Evolutionary conservation across 148 eudicot genomes (phyloP).

Genomic region (Tetragonia tetragonoides): DNA sequence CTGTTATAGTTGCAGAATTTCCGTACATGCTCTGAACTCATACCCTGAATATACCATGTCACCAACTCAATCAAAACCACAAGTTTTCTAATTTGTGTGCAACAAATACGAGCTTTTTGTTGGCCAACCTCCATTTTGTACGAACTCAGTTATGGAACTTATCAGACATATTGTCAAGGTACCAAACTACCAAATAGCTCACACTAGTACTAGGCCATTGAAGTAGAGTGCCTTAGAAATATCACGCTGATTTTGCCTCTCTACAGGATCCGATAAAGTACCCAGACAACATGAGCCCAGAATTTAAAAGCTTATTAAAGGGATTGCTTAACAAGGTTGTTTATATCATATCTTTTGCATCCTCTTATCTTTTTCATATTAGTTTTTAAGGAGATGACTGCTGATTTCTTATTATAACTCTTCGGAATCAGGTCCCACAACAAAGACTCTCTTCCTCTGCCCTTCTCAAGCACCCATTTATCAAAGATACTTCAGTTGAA

Average conservation of each 20-base stretch:
- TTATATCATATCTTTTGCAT: slow-evolving; percentile 3
- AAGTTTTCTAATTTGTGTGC: slow-evolving; percentile 2
- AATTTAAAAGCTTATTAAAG: slow-evolving; percentile 78
- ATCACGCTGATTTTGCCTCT: background rate
- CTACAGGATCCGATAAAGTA: slow-evolving; percentile 97
- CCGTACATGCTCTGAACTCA: too few relatives aligned
- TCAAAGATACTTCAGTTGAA: too few relatives aligned
- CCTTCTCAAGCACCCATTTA: too few relatives aligned
- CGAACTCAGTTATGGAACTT: slow-evolving; percentile 91
- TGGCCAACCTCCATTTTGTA: slow-evolving; percentile 98
- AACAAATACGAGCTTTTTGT: slow-evolving; percentile 95
- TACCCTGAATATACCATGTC: too few relatives aligned
- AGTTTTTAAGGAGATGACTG: too few relatives aligned
- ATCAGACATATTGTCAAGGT: slow-evolving; percentile 95
- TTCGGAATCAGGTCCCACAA: too few relatives aligned
- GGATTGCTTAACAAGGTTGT: slow-evolving; percentile 94
- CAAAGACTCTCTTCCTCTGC: too few relatives aligned
- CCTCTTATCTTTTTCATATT: too few relatives aligned
- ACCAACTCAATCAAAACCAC: too few relatives aligned
- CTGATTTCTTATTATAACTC: too few relatives aligned
- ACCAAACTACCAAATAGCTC: slow-evolving; percentile 9
- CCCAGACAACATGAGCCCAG: slow-evolving; percentile 89
- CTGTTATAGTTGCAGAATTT: background rate
- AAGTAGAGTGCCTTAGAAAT: background rate
- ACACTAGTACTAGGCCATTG: background rate